phyloP scores from a whole-genome alignment of 305 asterid genomes.

The Fraxinus paxiana region DNA sequence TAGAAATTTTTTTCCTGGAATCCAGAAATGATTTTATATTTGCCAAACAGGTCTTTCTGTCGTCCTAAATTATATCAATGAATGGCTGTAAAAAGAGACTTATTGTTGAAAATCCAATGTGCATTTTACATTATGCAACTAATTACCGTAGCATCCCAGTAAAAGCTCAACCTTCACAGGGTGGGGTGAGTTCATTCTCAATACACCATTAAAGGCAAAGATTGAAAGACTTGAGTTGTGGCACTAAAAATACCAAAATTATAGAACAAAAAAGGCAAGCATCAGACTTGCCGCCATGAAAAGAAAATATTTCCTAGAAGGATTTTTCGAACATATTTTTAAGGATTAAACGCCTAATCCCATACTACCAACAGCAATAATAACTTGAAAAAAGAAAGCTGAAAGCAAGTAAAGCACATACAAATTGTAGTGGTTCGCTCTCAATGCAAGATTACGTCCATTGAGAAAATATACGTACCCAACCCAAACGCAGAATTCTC shows the following conservation, averaged over 20 bases:
- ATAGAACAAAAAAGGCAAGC: neutral
- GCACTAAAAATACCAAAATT: neutral
- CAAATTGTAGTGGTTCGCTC: neutral
- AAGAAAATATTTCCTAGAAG: neutral
- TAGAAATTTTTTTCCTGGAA: neutral
- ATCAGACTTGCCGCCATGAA: neutral
- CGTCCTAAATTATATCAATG: neutral
- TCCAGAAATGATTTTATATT: neutral
- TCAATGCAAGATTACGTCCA: neutral
- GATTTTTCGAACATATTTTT: neutral
- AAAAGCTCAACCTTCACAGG: neutral
- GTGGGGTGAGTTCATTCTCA: neutral
- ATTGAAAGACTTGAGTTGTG: neutral
- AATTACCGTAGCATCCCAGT: neutral
- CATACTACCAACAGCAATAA: neutral
- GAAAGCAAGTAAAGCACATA: neutral
- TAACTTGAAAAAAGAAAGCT: neutral
- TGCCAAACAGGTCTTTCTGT: neutral
- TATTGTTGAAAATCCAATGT: neutral
- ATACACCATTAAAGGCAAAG: neutral
- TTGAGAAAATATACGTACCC: neutral
- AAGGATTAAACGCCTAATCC: neutral
- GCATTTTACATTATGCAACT: neutral
- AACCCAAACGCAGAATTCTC: slow-evolving; percentile 10
- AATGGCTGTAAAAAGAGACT: neutral